Base-by-base conservation (phyloP, 2,329 filamentous ascomycete genomes). In the Aspergillus quadricinctus region DNA sequence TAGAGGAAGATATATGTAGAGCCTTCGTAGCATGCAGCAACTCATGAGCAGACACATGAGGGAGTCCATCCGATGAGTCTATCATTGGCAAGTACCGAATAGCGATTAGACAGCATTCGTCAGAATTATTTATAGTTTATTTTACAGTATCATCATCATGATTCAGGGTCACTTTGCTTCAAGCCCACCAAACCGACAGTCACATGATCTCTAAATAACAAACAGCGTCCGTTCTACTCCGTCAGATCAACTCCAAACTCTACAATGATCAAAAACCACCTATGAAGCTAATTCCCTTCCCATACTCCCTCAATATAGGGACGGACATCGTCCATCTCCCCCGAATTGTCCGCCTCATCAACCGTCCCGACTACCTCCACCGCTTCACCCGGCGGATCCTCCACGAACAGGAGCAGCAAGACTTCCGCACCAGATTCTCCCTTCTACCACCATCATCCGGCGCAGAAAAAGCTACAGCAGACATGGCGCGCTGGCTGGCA, bases 301-400 rank as follows among this genome's bases (percentile, higher is more conserved):
- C 87, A 1, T 78, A 85, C n/a, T 78, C 85, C 1, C 68, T 93
- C 14, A 80, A 81, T 50, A 77, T 96, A 52, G 92, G 92, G 56
- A 93, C 84, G 49, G 92, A 96, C 69, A 88, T 96, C 55, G 91
- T 89, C 72, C 80, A 81, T 56, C 81, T 91, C 56, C 73, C 80
- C 0, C 85, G 91, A 54, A 84, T 96, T 57, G 75, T 78, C 58
- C 70, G 72, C 21, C 77, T 92, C 52, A 72, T 93, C 52, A 71
- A 68, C 19, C 69, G 76, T 27, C 69, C 69, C 41, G 77, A 75
- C 56, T 66, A 67, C 65, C 65, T 74, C 50, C 46, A 67, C 46
- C 71, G 71, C 60, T 75, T 77, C 65, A 71, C 68, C 23, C 68
- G 63, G 54, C 73, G 72, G 57, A 77, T 78, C 57, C 73, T 78